Base-by-base conservation (phyloP, 805 yeast species). In the Isabelozyma pseudorhagii region DNA sequence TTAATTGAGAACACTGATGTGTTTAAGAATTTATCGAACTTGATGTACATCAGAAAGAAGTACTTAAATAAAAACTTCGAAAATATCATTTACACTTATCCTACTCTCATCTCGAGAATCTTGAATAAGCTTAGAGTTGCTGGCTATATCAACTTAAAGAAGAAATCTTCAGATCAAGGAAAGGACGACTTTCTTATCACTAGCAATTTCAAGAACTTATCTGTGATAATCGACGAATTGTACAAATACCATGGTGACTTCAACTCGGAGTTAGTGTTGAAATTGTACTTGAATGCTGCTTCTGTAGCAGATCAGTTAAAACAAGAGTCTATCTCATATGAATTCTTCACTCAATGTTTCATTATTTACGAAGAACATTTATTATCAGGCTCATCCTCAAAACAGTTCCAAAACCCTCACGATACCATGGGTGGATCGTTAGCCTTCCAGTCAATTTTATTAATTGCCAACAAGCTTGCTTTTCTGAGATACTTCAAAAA, bases 341-440 rank as follows among this genome's bases (percentile, higher is more conserved):
- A 94, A 68, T 84, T 90, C 60, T 89, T 86, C 66, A 92, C 89
- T 38, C 96, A 91, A 64, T 86, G 96, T 3, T 89, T 92, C 63
- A 79, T 92, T 1, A 79, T 90, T 0, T 92, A 89, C 63, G 98
- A 93, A 65, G 85, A 82, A 51, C 69, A 69, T 45, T 61, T 81
- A 44, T 66, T 66, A 18, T 49, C 69, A 31, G 54, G 53, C 29
- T 45, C 59, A 14, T 44, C 55, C 7, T 49, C 45, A 17, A 55
- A 54, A 17, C 59, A 53, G 44, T 40, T 39, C 40, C 38, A 49
- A 18, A 67, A 63, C 46, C 71, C 77, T 0, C 75, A 73, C 48
- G 76, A 71, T 45, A 57, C 74, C 8, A 62, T 69, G 53, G 69
- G 76, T 29, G 83, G 80, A 38, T 77, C 81, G 0, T 54, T 71